Base-by-base conservation (phyloP, 345 rosid species). In the Populus tremula region DNA sequence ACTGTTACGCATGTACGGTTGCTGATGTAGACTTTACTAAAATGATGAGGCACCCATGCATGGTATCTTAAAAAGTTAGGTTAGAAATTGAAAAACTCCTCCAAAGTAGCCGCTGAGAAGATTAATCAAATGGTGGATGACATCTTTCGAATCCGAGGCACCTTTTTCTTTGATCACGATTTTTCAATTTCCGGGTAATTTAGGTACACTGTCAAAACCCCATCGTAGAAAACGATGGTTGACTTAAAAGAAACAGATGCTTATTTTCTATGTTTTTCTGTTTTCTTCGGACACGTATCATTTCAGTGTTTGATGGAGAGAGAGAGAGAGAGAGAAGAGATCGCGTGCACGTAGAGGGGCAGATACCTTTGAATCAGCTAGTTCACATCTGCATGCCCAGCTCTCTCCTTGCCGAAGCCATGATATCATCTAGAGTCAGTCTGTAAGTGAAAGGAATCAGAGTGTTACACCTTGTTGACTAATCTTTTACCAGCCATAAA, bases 371-470 rank as follows among this genome's bases (percentile, higher is more conserved):
- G 35, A 59, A 50, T 33, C 41, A 67, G 70, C 20, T 38, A 67
- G 20, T 8, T 61, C 21, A 25, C 29, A 16, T 27, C 23, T 1
- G 27, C 16, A 50, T 49, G 62, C 31, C 72, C 36, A 64, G 47
- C 14, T 66, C 53, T 77, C 72, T 50, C 59, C 67, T 69, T 63
- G 64, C 38, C 8, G 61, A 69, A 43, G 63, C 49, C 63, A 50
- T 76, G 79, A 78, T 39, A 77, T 84, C 81, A 83, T 36, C 33
- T 38, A 56, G 29, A 61, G 79, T 61, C 75, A 64, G 29, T 47
- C 35, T 20, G 31, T 31, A 63, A 74, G 23, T 41, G 65, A 38
- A 54, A 17, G 59, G 39, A 36, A 8, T 65, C 75, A 23, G 67
- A 23, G 77, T 25, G 41, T 76, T 81, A 6, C 38, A 69, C 70